Conservation (phyloP, 768 basidiomycete genomes). For the Phylloporus rhodoxanthus region DNA sequence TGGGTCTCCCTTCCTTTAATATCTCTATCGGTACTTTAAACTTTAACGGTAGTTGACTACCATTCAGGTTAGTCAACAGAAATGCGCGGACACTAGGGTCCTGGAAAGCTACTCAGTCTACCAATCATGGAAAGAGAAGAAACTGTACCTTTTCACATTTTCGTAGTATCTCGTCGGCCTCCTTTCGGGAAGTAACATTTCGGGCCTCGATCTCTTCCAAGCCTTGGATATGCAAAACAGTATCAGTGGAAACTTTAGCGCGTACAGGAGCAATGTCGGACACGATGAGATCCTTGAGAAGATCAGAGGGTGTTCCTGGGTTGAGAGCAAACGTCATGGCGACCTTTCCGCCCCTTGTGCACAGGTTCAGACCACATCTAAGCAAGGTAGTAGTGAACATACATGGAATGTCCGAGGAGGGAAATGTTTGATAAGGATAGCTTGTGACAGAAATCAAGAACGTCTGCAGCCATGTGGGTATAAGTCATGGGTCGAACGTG, state of each 20-base stretch:
- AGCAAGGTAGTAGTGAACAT: constrained; percentile 22
- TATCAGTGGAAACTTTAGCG: constrained; percentile 55
- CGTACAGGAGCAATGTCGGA: constrained; percentile 78
- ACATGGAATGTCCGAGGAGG: constrained; percentile 90
- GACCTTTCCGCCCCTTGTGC: constrained; percentile 75
- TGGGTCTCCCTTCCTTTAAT: constrained; percentile 51
- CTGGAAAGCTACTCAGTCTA: constrained; percentile 37
- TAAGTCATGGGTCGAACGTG: constrained; percentile 73
- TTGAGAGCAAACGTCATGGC: constrained; percentile 64
- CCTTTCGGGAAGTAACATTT: constrained; percentile 53
- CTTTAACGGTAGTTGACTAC: constrained; percentile 35
- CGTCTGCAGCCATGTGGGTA: constrained; percentile 71
- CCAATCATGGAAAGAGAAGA: too few relatives aligned
- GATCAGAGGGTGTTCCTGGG: constrained; percentile 35
- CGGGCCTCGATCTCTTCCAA: constrained; percentile 70
- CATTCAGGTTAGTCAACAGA: constrained; percentile 74
- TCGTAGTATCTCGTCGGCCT: constrained; percentile 61
- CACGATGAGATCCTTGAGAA: constrained; percentile 57
- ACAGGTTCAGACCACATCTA: background rate
- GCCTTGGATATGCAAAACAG: constrained; percentile 55
- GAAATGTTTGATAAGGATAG: constrained; percentile 56
- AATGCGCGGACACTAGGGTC: constrained; percentile 72
- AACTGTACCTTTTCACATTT: constrained; percentile 54
- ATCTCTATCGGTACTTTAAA: constrained; percentile 74
- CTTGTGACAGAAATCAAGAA: constrained; percentile 57